These are phyloP conservation scores for Austropuccinia psidii DNA, from an alignment of 1,284 basidiomycete genomes.

Conservation along the genomic window DNA sequence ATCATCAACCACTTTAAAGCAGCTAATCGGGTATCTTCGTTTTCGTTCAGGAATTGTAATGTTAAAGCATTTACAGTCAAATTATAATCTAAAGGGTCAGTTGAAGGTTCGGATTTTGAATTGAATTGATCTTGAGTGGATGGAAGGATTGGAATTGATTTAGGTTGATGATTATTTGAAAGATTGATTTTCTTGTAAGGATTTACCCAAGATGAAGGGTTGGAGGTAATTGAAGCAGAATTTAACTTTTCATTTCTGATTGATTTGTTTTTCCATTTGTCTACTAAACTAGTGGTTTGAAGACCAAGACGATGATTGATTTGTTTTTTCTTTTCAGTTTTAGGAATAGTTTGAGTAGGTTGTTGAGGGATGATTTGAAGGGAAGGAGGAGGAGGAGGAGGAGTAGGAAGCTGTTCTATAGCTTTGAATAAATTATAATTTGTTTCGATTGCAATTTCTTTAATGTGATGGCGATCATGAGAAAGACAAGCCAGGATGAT, in stretches of 20 bases:
- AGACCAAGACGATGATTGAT: neutral
- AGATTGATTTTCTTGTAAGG: neutral
- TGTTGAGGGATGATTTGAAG: slow-evolving; percentile 43
- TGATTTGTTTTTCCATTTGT: slow-evolving; percentile 12
- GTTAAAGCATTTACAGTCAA: slow-evolving; percentile 85
- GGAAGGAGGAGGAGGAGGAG: slow-evolving; percentile 53
- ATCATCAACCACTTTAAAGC: slow-evolving; percentile 97
- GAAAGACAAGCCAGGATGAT: slow-evolving; percentile 90
- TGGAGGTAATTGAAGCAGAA: slow-evolving; percentile 31
- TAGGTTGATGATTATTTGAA: too few species aligned
- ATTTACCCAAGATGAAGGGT: slow-evolving; percentile 2
- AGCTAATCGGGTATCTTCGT: slow-evolving; percentile 89
- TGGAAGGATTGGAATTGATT: neutral
- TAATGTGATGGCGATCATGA: slow-evolving; percentile 80
- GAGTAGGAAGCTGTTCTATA: slow-evolving; percentile 73
- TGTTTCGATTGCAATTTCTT: slow-evolving; percentile 72
- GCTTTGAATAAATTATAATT: slow-evolving; percentile 77
- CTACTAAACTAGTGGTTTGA: slow-evolving; percentile 11
- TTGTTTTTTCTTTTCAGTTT: slow-evolving; percentile 10
- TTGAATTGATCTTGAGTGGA: neutral
- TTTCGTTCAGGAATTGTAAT: slow-evolving; percentile 87
- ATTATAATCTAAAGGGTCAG: slow-evolving; percentile 80
- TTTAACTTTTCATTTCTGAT: slow-evolving; percentile 7
- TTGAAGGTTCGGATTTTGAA: slow-evolving; percentile 50
- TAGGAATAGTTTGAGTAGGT: slow-evolving; percentile 36